Evolutionary conservation across 1,139 yeast genomes (phyloP).

Genomic region (Saccharomyces hybrid): DNA sequence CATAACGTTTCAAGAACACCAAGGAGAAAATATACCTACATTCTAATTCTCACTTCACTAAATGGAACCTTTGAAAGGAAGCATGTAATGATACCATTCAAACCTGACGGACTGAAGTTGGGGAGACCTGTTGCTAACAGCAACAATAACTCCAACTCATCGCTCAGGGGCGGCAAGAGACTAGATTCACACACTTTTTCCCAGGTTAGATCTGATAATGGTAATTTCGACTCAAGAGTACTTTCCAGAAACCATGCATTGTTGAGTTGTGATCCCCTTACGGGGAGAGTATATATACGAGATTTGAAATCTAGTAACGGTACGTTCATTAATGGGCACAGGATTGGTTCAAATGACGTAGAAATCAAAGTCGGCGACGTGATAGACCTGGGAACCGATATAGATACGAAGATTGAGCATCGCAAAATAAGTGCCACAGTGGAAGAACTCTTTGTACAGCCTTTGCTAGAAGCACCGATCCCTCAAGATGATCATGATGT

Average conservation of each 20-base stretch:
- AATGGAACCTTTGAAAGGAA: slow-evolving; percentile 80
- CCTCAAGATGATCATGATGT: neutral
- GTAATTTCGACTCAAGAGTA: slow-evolving; percentile 88
- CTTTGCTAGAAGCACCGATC: slow-evolving; percentile 28
- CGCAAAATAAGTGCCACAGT: slow-evolving; percentile 74
- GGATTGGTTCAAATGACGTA: slow-evolving; percentile 47
- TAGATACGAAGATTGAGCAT: slow-evolving; percentile 70
- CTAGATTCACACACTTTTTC: slow-evolving; percentile 18
- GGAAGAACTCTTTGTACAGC: slow-evolving; percentile 57
- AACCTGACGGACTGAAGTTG: slow-evolving; percentile 75
- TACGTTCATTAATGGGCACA: slow-evolving; percentile 72
- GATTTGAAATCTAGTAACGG: slow-evolving; percentile 94
- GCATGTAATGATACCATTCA: slow-evolving; percentile 67
- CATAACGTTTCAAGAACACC: neutral
- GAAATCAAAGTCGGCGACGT: slow-evolving; percentile 67
- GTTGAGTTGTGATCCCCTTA: slow-evolving; percentile 57
- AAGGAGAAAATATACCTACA: slow-evolving; percentile 32
- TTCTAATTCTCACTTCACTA: slow-evolving; percentile 62
- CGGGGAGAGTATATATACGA: slow-evolving; percentile 62
- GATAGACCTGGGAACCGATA: slow-evolving; percentile 83
- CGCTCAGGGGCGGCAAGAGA: slow-evolving; percentile 34
- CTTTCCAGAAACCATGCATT: slow-evolving; percentile 90
- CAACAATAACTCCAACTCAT: slow-evolving; percentile 29
- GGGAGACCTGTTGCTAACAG: slow-evolving; percentile 68
- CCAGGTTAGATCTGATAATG: slow-evolving; percentile 55